Percentiles rank a stretch among this genome's conserved stretches.
Evolutionary conservation across 2,329 filamentous ascomycete genomes (phyloP).

Genomic region (Xylariaceae sp.): DNA sequence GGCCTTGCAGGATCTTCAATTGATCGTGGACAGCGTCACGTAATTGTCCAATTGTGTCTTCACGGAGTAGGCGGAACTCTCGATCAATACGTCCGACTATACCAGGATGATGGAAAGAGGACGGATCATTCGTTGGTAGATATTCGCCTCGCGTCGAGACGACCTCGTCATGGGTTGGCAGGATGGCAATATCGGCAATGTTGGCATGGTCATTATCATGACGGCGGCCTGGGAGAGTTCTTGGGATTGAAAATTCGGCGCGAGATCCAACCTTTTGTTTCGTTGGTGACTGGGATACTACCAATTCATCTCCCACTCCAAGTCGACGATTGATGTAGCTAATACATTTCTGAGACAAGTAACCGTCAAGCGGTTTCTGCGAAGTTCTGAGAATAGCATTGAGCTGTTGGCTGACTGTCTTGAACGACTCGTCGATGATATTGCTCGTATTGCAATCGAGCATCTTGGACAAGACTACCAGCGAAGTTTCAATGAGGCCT

Average conservation of each 20-base stretch:
- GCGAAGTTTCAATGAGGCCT: slow-evolving; percentile 26
- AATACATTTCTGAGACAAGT: slow-evolving; percentile 27
- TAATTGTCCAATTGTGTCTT: slow-evolving; percentile 53
- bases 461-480: slow-evolving; percentile 32
- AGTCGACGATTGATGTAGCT: slow-evolving; percentile 31
- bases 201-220: slow-evolving; percentile 49
- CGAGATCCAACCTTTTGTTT: slow-evolving; percentile 11
- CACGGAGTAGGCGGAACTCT: slow-evolving; percentile 52
- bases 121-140: slow-evolving; percentile 38
- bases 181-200: slow-evolving; percentile 44
- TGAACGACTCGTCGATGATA: slow-evolving; percentile 29
- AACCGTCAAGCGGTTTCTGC: slow-evolving; percentile 17
- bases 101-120: slow-evolving; percentile 38
- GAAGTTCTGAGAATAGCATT: slow-evolving; percentile 4
- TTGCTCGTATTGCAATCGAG: slow-evolving; percentile 36
- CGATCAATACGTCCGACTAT: slow-evolving; percentile 48
- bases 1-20: slow-evolving; percentile 31
- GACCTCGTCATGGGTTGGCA: slow-evolving; percentile 49
- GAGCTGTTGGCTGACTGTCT: slow-evolving; percentile 14
- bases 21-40: slow-evolving; percentile 44
- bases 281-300: slow-evolving; percentile 2
- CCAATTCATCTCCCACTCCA: slow-evolving; percentile 25
- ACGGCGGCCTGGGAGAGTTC: slow-evolving; percentile 34
- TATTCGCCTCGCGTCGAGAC: slow-evolving; percentile 39
- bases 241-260: slow-evolving; percentile 29